phyloP scores from a whole-genome alignment of 2,329 filamentous ascomycete species.

The Epichloe elymi region DNA sequence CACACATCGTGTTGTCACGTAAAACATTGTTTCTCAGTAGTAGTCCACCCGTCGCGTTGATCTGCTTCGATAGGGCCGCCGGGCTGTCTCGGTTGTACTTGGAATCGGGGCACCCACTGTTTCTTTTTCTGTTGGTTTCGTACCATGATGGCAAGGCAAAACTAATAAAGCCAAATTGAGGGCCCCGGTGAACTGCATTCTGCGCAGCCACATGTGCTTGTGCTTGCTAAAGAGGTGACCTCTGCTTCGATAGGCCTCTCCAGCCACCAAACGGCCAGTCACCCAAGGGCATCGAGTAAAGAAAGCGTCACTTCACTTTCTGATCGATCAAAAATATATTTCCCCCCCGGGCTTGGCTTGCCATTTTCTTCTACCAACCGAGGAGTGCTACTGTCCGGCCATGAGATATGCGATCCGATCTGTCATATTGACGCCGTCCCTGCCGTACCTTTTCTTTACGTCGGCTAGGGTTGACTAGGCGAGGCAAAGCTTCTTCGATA shows the following conservation, averaged over 20 bases:
- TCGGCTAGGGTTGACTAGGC: too few species aligned
- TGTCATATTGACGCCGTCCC: too few species aligned
- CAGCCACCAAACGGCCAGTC: background rate
- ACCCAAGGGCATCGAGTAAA: background rate
- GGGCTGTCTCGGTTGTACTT: background rate
- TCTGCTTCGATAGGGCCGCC: background rate
- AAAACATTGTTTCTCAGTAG: background rate
- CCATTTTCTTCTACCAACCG: background rate
- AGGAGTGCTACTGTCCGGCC: background rate
- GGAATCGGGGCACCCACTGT: background rate
- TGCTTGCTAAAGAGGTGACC: too few species aligned
- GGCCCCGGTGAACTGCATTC: background rate
- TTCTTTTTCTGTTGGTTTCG: background rate
- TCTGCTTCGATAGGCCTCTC: background rate
- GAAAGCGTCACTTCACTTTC: background rate
- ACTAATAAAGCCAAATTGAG: background rate
- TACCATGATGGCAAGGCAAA: background rate
- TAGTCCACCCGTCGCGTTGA: background rate
- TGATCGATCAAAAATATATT: too few species aligned
- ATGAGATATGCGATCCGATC: background rate
- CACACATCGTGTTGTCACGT: background rate
- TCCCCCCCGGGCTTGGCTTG: background rate
- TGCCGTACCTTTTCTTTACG: too few species aligned
- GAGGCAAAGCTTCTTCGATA: background rate
- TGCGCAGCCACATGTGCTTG: background rate